Evolutionary conservation across 2,329 filamentous ascomycete genomes (phyloP).

Genomic region (Talaromyces sp.): DNA sequence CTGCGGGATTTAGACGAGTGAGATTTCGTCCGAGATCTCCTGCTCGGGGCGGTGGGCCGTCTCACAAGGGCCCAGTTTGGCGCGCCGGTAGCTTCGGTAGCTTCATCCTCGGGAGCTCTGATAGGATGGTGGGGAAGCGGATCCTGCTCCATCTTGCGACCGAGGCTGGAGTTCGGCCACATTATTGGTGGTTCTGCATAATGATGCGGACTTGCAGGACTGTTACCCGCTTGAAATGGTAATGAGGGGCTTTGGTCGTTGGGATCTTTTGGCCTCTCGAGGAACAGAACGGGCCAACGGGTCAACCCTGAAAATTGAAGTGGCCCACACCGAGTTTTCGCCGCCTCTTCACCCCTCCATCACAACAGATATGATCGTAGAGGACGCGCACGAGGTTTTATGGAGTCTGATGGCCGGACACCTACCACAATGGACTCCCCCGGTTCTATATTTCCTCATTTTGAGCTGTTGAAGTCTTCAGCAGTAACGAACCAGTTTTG

Average conservation of each 20-base stretch:
- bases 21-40: slow-evolving; percentile 39
- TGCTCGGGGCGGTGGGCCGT: slow-evolving; percentile 14
- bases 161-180: neutral
- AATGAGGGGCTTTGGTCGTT: slow-evolving; percentile 14
- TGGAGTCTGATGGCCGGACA: too few relatives aligned
- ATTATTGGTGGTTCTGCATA: slow-evolving; percentile 4
- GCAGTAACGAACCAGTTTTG: too few relatives aligned
- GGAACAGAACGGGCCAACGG: slow-evolving; percentile 2
- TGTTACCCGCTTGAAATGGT: slow-evolving; percentile 18
- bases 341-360: too few relatives aligned
- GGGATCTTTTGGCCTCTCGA: neutral
- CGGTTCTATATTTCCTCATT: too few relatives aligned
- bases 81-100: neutral
- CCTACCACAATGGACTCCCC: too few relatives aligned
- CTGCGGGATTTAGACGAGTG: slow-evolving; percentile 28
- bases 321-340: too few relatives aligned
- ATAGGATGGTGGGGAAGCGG: slow-evolving; percentile 11
- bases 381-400: too few relatives aligned
- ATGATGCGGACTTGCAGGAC: neutral
- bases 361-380: too few relatives aligned
- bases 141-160: slow-evolving; percentile 12
- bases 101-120: slow-evolving; percentile 4
- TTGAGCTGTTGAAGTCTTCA: too few relatives aligned
- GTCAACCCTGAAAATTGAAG: neutral
- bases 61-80: slow-evolving; percentile 5